phyloP scores from a whole-genome alignment of 148 eudicot species.

The Bassia scoparia region DNA sequence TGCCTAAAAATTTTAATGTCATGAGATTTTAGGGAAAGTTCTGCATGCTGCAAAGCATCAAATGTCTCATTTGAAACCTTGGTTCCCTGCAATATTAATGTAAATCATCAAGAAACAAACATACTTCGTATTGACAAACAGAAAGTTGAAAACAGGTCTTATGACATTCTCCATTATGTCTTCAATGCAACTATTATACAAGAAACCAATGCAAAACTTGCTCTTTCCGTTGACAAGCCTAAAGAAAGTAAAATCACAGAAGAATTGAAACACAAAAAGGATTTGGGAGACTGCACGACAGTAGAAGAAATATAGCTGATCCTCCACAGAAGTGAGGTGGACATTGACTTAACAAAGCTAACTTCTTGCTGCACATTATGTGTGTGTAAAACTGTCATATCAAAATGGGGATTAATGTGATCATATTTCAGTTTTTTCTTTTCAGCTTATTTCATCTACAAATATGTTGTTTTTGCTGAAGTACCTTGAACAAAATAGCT shows the following conservation, averaged over 20 bases:
- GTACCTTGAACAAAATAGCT: not conserved
- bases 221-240: not conserved
- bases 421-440: too few species aligned
- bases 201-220: not conserved
- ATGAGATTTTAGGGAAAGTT: slow-evolving; percentile 55
- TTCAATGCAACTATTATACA: not conserved
- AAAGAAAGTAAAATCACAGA: not conserved
- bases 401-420: not conserved
- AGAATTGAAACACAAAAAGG: not conserved
- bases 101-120: not conserved
- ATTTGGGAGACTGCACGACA: not conserved
- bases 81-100: slow-evolving; percentile 46
- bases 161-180: not conserved
- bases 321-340: not conserved
- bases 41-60: slow-evolving; percentile 57
- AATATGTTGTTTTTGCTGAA: not conserved
- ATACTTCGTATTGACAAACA: not conserved
- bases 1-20: slow-evolving; percentile 40
- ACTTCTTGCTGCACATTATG: not conserved
- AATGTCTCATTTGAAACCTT: slow-evolving; percentile 50
- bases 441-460: too few species aligned
- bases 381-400: too few species aligned
- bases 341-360: too few species aligned
- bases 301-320: not conserved
- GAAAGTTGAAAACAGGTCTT: not conserved